These are phyloP conservation scores for Botryotinia calthae DNA, from an alignment of 2,329 filamentous ascomycete species.

Conservation along the genomic window DNA sequence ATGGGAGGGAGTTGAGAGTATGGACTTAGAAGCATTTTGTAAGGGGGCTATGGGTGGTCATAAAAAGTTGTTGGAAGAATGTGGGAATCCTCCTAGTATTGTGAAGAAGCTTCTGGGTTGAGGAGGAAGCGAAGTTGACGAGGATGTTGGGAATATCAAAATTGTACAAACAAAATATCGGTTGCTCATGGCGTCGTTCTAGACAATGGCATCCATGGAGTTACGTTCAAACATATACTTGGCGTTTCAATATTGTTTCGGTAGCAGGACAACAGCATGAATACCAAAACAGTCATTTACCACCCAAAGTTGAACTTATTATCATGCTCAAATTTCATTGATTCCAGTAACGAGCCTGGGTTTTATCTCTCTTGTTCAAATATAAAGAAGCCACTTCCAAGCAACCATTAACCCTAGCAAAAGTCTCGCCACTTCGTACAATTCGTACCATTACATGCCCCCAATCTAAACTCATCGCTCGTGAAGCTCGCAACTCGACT, in stretches of 20 bases:
- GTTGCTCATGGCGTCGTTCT: not conserved
- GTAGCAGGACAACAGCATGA: not conserved
- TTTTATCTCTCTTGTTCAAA: not conserved
- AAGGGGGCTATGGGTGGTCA: conserved; percentile 46
- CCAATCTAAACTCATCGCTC: not conserved
- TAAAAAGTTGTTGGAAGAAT: conserved; percentile 38
- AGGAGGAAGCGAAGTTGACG: not conserved
- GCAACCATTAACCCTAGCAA: not conserved
- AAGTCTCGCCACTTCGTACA: not conserved
- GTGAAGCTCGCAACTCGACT: not conserved
- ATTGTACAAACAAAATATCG: not conserved
- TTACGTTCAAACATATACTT: not conserved
- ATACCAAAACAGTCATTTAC: not conserved
- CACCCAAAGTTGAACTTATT: not conserved
- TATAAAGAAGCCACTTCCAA: not conserved
- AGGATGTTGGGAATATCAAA: not conserved
- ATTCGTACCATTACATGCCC: not conserved
- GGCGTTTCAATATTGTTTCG: not conserved
- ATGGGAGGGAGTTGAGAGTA: conserved; percentile 47
- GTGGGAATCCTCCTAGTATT: not conserved
- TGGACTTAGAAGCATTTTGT: conserved; percentile 47
- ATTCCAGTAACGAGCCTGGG: not conserved
- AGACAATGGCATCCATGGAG: not conserved
- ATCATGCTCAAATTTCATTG: not conserved
- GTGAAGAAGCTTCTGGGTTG: not conserved